Base-by-base conservation (phyloP, 2,329 filamentous ascomycete species). In the Cladosporium halotolerans region DNA sequence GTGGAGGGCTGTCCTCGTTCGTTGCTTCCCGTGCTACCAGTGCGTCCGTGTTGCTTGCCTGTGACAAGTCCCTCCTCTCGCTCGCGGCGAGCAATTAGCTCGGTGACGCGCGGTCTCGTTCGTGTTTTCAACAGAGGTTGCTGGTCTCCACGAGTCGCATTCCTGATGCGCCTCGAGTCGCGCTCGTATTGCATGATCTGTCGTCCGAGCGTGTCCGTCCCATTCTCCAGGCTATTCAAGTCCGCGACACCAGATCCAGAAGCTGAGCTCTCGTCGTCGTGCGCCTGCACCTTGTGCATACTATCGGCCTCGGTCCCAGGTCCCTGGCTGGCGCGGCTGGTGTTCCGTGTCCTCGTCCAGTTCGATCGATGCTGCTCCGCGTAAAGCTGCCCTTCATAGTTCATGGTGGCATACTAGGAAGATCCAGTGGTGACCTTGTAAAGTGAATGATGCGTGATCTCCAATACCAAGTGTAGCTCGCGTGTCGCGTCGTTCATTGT, bases 181-280 rank as follows among this genome's bases (percentile, higher is more conserved):
- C 71, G 70, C 52, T 63, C 58, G 57, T 74, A 69, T 58, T 75
- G 71, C 45, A 76, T 64, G 58, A 77, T 68, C 47, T 65, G 66
- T 48, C 66, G 66, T 13, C 73, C 74, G 55, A 78, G 76, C 1
- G 76, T 73, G 59, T 76, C 73, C 16, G 69, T 72, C 53, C 72
- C 72, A 44, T 53, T 53, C 40, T 74, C 73, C 50, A 74, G 60
- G 9, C 65, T 66, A 32, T 66, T 71, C 36, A 74, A 57, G 33
- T 66, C 67, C 9, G 72, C 68, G 18, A 59, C 47, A 8, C 48
- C 58, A 13, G 58, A 61, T 40, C 54, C 52, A 33, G 58, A 60
- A 34, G 42, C 51, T 16, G 44, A 31, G 36, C 56, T 58, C 16
- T 57, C 53, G 31, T 59, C 60, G 50, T 62, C 60, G 36, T 63